Conservation (phyloP, 2,329 filamentous ascomycete genomes). For the Nothopassalora personata region DNA sequence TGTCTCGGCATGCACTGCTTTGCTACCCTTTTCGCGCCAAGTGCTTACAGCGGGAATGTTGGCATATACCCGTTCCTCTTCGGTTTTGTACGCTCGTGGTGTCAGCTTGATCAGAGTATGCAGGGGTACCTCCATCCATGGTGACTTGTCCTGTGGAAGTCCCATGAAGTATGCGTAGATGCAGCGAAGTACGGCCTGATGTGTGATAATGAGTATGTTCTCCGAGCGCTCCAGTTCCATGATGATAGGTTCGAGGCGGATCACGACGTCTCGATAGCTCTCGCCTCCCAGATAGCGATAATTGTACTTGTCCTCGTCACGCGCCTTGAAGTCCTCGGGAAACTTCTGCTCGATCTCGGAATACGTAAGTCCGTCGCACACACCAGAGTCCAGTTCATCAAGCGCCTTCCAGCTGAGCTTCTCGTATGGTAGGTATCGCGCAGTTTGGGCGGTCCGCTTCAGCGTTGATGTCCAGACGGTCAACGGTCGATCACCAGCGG, state of each 20-base stretch:
- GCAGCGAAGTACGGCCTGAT: conserved; percentile 92
- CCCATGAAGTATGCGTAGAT: conserved; percentile 99
- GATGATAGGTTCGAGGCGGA: conserved; percentile 95
- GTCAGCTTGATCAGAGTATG: conserved; percentile 97
- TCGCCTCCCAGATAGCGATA: conserved; percentile 97
- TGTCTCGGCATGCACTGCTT: conserved; percentile 70
- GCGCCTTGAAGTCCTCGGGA: conserved; percentile 89
- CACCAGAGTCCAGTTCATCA: conserved; percentile 91
- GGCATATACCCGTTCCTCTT: conserved; percentile 80
- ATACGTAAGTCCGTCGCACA: conserved; percentile 95
- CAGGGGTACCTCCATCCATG: conserved; percentile 97
- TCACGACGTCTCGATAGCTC: conserved; percentile 93
- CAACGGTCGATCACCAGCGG: conserved; percentile 69
- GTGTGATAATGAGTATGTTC: conserved; percentile 95
- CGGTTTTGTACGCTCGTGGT: conserved; percentile 86
- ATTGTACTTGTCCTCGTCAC: conserved; percentile 99
- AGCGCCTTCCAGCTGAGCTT: conserved; percentile 98
- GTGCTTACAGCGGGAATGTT: conserved; percentile 95
- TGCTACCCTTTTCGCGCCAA: conserved; percentile 89
- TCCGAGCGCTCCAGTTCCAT: conserved; percentile 97
- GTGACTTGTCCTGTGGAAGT: conserved; percentile 82
- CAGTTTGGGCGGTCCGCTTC: conserved; percentile 84
- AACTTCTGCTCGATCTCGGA: conserved; percentile 87
- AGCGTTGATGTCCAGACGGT: conserved; percentile 73
- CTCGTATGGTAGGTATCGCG: conserved; percentile 82